Percentiles rank a stretch among this genome's conserved stretches.
Conservation (phyloP, 2,329 filamentous ascomycete genomes). For the Pestalotiopsis sp. region DNA sequence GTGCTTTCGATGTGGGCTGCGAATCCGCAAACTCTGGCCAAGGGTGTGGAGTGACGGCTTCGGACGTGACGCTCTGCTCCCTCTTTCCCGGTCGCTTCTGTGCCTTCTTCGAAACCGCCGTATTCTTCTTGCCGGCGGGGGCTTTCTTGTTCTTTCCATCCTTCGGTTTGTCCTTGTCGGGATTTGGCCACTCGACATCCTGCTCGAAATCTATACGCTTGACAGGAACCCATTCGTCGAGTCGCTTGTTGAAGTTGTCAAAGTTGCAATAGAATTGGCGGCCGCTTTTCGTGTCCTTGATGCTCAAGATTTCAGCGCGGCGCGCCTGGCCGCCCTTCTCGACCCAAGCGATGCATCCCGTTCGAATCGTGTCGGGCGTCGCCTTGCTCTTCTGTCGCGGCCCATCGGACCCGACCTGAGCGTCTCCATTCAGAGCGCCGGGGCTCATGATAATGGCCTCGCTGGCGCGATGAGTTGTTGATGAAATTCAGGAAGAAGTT, state of each 20-base stretch:
- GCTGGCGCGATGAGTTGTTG: slow-evolving; percentile 24
- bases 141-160: slow-evolving; percentile 74
- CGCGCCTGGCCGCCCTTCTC: slow-evolving; percentile 78
- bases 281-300: slow-evolving; percentile 85
- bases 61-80: slow-evolving; percentile 57
- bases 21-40: slow-evolving; percentile 56
- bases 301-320: slow-evolving; percentile 95
- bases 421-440: slow-evolving; percentile 51
- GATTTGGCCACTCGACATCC: slow-evolving; percentile 95
- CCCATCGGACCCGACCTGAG: slow-evolving; percentile 58
- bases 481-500: slow-evolving; percentile 35
- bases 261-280: slow-evolving; percentile 96
- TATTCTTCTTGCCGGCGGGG: slow-evolving; percentile 59
- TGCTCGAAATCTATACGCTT: slow-evolving; percentile 82
- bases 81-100: slow-evolving; percentile 58
- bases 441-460: slow-evolving; percentile 54
- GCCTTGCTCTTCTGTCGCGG: slow-evolving; percentile 76
- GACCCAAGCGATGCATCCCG: slow-evolving; percentile 64
- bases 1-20: slow-evolving; percentile 46
- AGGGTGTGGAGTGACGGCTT: slow-evolving; percentile 56
- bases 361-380: slow-evolving; percentile 76
- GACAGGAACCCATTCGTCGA: slow-evolving; percentile 84
- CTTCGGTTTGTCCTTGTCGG: slow-evolving; percentile 82
- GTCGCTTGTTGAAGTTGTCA: slow-evolving; percentile 92
- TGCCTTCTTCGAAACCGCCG: slow-evolving; percentile 56